Evolutionary conservation across 805 yeast species (phyloP).

Genomic region (Candida yuanshanica): DNA sequence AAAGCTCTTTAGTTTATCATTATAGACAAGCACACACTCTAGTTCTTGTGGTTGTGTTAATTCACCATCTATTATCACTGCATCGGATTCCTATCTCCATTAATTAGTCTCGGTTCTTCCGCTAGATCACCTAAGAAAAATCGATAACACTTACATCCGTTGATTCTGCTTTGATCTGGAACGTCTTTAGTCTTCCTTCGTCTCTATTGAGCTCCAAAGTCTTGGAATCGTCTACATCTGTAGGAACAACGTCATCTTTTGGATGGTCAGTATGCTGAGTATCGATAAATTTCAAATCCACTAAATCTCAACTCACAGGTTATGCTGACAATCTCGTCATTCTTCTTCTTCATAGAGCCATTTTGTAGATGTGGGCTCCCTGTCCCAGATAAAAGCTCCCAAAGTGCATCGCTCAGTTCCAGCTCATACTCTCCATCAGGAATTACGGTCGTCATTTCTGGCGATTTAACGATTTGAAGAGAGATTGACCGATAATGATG

Average conservation of each 20-base stretch:
- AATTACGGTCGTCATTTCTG: constrained; percentile 1
- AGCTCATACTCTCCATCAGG: constrained; percentile 24
- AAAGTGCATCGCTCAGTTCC: constrained; percentile 15
- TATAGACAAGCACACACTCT: constrained; percentile 21
- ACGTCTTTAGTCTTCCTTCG: constrained; percentile 1
- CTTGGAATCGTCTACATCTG: constrained; percentile 9
- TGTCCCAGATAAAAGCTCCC: constrained; percentile 5
- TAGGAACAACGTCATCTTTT: constrained; percentile 13
- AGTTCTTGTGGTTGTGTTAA: constrained; percentile 7
- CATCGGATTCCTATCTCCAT: constrained; percentile 3
- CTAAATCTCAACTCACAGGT: constrained; percentile 13
- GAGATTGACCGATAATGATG: too few relatives aligned
- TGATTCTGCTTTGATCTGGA: constrained; percentile 14
- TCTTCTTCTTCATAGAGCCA: constrained; percentile 1
- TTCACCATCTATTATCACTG: constrained; percentile 14
- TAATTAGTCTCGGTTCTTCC: too few relatives aligned
- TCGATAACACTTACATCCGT: constrained; percentile 7
- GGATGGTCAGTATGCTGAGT: too few relatives aligned
- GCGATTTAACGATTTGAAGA: too few relatives aligned
- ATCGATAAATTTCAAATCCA: too few relatives aligned
- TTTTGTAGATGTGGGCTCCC: constrained; percentile 1
- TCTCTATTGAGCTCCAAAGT: constrained; percentile 10
- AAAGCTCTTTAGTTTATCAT: constrained; percentile 11
- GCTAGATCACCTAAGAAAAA: not conserved
- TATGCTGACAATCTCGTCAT: constrained; percentile 19